Conservation (phyloP, 78 protist species). For the Dictyostelium intermedium region DNA sequence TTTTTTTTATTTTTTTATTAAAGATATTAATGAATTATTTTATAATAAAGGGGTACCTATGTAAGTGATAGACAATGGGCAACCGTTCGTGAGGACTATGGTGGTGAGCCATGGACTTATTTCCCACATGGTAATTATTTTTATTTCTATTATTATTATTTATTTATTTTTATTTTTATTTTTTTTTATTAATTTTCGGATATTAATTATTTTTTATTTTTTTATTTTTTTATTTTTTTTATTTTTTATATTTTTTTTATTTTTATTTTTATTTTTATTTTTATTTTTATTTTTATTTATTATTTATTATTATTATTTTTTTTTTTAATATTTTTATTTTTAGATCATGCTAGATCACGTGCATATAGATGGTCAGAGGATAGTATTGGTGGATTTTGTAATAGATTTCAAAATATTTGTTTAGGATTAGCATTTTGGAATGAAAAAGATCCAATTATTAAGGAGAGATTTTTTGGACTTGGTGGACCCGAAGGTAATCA, state of each 20-base stretch:
- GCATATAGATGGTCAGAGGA: constrained; percentile 95
- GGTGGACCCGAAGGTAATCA: constrained; percentile 86
- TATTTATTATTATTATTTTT: neutral
- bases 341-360: constrained; percentile 79
- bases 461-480: constrained; percentile 90
- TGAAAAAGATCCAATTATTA: constrained; percentile 88
- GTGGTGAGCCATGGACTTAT: constrained; percentile 78
- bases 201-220: neutral
- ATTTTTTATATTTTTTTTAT: too few species aligned
- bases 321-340: neutral
- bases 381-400: constrained; percentile 83
- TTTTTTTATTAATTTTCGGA: too few species aligned
- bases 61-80: constrained; percentile 83
- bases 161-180: neutral
- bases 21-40: constrained; percentile 1
- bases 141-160: too few species aligned
- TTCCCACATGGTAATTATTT: constrained; percentile 82
- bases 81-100: constrained; percentile 83
- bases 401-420: constrained; percentile 83
- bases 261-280: neutral
- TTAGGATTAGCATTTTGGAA: constrained; percentile 87
- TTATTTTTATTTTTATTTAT: neutral
- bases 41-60: constrained; percentile 71
- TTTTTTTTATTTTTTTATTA: neutral
- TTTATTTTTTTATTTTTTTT: neutral